Evolutionary conservation across 1,284 basidiomycete species (phyloP).

Genomic region (Microbotryum intermedium): DNA sequence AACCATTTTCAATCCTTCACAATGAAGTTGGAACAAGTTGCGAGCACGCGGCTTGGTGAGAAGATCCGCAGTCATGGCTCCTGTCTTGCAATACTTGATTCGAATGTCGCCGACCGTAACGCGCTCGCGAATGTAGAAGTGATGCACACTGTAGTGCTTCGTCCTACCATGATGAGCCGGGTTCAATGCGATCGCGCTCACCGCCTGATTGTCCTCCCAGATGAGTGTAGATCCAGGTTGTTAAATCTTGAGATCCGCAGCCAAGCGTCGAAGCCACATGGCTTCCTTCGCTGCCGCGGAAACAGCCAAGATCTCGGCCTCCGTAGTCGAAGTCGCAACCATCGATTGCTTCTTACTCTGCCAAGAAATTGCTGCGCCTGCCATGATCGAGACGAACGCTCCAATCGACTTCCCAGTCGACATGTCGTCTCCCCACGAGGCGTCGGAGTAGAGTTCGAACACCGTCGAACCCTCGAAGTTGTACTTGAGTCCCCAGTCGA

Average conservation of each 20-base stretch:
- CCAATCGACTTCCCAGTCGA: neutral
- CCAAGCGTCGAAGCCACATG: conserved; percentile 33
- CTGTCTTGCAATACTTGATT: conserved; percentile 35
- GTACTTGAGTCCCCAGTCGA: too few relatives aligned
- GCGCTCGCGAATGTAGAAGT: conserved; percentile 43
- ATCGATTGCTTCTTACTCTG: neutral
- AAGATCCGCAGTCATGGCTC: conserved; percentile 42
- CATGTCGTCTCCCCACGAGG: neutral
- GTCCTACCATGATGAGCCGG: conserved; percentile 35
- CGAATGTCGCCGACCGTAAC: conserved; percentile 36
- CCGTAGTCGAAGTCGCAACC: conserved; percentile 1
- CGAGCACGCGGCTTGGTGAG: conserved; percentile 46
- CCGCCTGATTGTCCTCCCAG: conserved; percentile 41
- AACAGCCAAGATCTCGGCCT: too few relatives aligned
- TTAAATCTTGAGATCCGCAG: conserved; percentile 42
- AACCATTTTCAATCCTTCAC: too few relatives aligned
- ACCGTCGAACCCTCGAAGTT: neutral
- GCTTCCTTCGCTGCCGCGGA: conserved; percentile 3
- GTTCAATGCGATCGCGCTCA: conserved; percentile 40
- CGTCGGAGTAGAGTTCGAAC: neutral
- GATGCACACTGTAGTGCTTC: conserved; percentile 45
- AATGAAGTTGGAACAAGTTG: too few relatives aligned
- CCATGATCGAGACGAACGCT: neutral
- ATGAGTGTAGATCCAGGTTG: conserved; percentile 32
- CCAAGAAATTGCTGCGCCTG: neutral